Base-by-base conservation (phyloP, 176 grass and related monocot species). In the Hyparrhenia diplandra region DNA sequence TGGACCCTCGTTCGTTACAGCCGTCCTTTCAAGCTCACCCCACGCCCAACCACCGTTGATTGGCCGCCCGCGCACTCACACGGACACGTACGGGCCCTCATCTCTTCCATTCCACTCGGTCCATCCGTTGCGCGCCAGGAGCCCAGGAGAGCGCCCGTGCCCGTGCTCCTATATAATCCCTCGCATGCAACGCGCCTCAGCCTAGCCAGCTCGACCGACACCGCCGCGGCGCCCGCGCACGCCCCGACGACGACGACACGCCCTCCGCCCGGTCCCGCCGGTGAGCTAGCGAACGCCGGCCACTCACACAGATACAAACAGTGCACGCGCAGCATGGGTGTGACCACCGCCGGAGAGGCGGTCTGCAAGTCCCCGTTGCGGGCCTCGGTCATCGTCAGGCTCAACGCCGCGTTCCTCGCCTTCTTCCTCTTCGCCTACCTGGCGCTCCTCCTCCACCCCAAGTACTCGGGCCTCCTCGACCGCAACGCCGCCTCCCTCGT, bases 391-490 rank as follows among this genome's bases (percentile, higher is more conserved):
- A 71, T 98, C n/a, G 82, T 95, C 27, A 93, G 83, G 88, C 86
- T 98, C 37, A 93, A 98, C 79, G 74, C 94, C 24, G 90, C 92
- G 54, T 98, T 94, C 78, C 83, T 98, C 41, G 75, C 76, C 75
- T 88, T 98, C 84, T 93, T 95, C 85, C 79, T 93, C 54, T 41
- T 91, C 31, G 80, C 90, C 14, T 98, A 98, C 84, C 73, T 98
- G 74, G 86, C 78, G n/a, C 92, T 95, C 66, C 84, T 98, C 79
- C 73, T 99, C 79, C 88, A 92, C 35, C 92, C 92, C n/a, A 84
- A 88, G 25, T 94, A 88, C 65, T 94, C 89, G 2, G 62, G 34
- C 54, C 21, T 88, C 75, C 78, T 83, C 67, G 85, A 89, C 77
- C 52, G 21, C 32, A 49, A 82, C 39, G 75, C 86, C 28, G 35